Evolutionary conservation across 2,329 filamentous ascomycete species (phyloP).

Genomic region (Cladosporium sp.): DNA sequence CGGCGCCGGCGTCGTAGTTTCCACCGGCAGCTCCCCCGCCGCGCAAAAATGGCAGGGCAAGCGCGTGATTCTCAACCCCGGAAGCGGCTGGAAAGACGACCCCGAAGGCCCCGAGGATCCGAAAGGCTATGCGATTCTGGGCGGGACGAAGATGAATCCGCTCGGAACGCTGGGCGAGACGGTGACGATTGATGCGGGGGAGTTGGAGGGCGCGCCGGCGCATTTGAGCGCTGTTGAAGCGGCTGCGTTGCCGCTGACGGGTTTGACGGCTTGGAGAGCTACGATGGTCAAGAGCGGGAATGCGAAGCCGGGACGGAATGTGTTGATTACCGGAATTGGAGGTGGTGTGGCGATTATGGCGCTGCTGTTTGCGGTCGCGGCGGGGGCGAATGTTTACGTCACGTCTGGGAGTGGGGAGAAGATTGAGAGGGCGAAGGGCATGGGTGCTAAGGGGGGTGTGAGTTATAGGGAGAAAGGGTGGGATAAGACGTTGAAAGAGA

Average conservation of each 20-base stretch:
- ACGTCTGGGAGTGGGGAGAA: constrained; percentile 72
- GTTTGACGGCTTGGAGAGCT: constrained; percentile 84
- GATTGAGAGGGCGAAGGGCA: constrained; percentile 63
- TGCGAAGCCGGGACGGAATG: constrained; percentile 61
- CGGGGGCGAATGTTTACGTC: constrained; percentile 76
- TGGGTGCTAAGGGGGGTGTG: constrained; percentile 81
- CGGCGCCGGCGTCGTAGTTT: constrained; percentile 70
- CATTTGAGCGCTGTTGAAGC: constrained; percentile 72
- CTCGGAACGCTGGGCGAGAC: constrained; percentile 73
- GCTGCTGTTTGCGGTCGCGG: constrained; percentile 71
- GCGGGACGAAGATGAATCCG: constrained; percentile 61
- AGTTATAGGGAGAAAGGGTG: constrained; percentile 73
- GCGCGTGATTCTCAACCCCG: constrained; percentile 74
- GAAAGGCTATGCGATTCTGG: constrained; percentile 59
- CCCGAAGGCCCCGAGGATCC: constrained; percentile 69
- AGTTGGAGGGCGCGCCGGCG: constrained; percentile 70
- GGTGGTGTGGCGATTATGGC: constrained; percentile 84
- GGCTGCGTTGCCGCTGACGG: constrained; percentile 79
- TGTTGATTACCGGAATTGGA: constrained; percentile 87
- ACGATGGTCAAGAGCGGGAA: constrained; percentile 72
- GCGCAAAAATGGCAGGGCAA: constrained; percentile 57
- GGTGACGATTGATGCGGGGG: constrained; percentile 62
- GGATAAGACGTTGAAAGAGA: constrained; percentile 67
- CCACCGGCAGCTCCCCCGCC: constrained; percentile 53
- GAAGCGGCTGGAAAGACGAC: constrained; percentile 69